Conservation (phyloP, 202 grass and related monocot species). For the Bolboschoenoplectus hybrid region DNA sequence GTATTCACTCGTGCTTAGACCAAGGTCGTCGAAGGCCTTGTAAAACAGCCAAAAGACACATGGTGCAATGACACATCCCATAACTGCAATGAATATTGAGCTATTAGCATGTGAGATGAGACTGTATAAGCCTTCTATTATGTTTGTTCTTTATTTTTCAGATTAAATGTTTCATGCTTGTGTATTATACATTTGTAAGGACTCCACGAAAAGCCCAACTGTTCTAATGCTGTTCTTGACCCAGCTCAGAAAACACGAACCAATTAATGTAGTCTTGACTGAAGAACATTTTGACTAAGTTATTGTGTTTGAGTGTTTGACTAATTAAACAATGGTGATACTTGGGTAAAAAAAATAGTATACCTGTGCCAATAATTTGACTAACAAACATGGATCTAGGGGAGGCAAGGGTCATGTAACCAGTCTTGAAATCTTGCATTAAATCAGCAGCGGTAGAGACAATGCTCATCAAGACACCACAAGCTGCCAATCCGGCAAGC, state of each 20-base stretch:
- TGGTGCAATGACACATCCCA: constrained; percentile 77
- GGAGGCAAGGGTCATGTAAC: constrained; percentile 83
- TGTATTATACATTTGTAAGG: constrained; percentile 1
- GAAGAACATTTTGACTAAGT: neutral
- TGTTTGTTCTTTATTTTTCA: neutral
- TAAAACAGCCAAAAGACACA: constrained; percentile 88
- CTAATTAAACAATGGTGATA: neutral
- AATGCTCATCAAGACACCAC: constrained; percentile 93
- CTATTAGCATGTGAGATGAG: neutral
- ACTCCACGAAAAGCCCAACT: neutral
- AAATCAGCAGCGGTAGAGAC: constrained; percentile 77
- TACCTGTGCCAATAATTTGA: constrained; percentile 74
- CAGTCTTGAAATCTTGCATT: constrained; percentile 97
- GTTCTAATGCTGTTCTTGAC: neutral
- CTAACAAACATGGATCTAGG: constrained; percentile 89
- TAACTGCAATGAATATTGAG: constrained; percentile 27
- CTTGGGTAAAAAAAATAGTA: neutral
- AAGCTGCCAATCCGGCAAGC: constrained; percentile 68
- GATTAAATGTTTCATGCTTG: neutral
- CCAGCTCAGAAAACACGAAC: neutral
- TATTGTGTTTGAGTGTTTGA: neutral
- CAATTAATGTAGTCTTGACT: neutral
- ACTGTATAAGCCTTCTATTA: neutral
- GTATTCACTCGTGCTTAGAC: constrained; percentile 59
- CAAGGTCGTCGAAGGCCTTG: constrained; percentile 74